Evolutionary conservation across 1,284 basidiomycete species (phyloP), one percentile per base, ranked within the genome.

Genomic region (Moniliella sp.): DNA sequence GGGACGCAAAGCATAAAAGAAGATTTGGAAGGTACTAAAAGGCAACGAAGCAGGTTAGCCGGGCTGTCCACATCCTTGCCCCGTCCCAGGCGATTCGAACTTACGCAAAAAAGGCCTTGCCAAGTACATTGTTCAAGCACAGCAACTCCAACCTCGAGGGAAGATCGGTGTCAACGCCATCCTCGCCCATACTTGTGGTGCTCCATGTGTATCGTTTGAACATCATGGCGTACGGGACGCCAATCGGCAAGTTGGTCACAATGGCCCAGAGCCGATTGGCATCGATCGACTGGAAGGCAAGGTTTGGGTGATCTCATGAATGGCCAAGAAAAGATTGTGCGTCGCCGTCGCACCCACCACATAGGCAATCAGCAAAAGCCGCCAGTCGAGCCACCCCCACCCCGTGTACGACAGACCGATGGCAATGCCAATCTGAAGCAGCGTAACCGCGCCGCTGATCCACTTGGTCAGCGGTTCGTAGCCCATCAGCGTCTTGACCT

Each of bases 261-360:
- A 94, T 75, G 0, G 91, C 83, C 18, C 91, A 67, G 4, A 73
- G 53, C 52, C 86, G 84, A 65, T 97, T 97, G 4, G 76, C 71
- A 26, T 66, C 66, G 29, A 94, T 73, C 16, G 76, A 69, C 44
- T 71, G 72, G 66, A 94, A 97, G 2, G 83, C 88, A 19, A 97
- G 70, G 58, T 94, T 94, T 97, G 88, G 1, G 86, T 93, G 46
- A 97, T 94, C 57, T 97, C 88, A 61, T 97, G 88, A 36, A 97
- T 91, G 15, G 88, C 83, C 23, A 97, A 70, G 63, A 97, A 97
- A 16, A 84, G 70, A 62, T 97, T 94, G 59, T 97, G 88, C 64
- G 94, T 97, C 11, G 78, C 76, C 0, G 86, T 93, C 3, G 82
- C 91, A 3, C 88, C 88, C 33, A 97, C 69, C 5, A 66, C 67